phyloP scores from a whole-genome alignment of 768 basidiomycete species.

The Pholiota conissans region DNA sequence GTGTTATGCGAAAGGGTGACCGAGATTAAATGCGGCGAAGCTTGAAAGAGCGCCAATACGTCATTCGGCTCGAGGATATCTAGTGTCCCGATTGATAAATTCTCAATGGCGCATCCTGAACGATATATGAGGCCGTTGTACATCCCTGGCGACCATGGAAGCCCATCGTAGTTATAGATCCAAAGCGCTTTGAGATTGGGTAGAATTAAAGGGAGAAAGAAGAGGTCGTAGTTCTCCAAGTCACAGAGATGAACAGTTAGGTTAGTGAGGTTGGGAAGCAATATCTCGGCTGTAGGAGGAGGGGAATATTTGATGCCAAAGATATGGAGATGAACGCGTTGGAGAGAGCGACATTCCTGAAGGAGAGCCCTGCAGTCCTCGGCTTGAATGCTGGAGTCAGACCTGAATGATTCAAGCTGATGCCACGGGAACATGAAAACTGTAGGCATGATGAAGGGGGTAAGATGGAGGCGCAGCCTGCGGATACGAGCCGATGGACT shows the following conservation, averaged over 20 bases:
- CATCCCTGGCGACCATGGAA: constrained; percentile 15
- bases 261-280: constrained; percentile 8
- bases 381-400: constrained; percentile 13
- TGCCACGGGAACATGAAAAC: constrained; percentile 17
- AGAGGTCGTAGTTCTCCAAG: constrained; percentile 10
- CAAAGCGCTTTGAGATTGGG: constrained; percentile 12
- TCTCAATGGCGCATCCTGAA: constrained; percentile 12
- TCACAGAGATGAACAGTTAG: constrained; percentile 12
- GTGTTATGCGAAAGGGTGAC: constrained; percentile 13
- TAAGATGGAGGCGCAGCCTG: constrained; percentile 14
- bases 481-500: constrained; percentile 9
- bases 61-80: constrained; percentile 7
- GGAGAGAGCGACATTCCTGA: constrained; percentile 10
- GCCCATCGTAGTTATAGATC: constrained; percentile 13
- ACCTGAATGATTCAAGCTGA: constrained; percentile 15
- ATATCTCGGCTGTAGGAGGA: constrained; percentile 7
- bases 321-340: constrained; percentile 12
- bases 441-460: constrained; percentile 13
- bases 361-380: constrained; percentile 12
- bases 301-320: constrained; percentile 14
- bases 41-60: constrained; percentile 2
- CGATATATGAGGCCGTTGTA: constrained; percentile 12
- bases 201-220: constrained; percentile 15
- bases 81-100: constrained; percentile 13
- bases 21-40: constrained; percentile 6